phyloP scores from a whole-genome alignment of 1,139 yeast species.

The Blastobotrys indianensis region DNA sequence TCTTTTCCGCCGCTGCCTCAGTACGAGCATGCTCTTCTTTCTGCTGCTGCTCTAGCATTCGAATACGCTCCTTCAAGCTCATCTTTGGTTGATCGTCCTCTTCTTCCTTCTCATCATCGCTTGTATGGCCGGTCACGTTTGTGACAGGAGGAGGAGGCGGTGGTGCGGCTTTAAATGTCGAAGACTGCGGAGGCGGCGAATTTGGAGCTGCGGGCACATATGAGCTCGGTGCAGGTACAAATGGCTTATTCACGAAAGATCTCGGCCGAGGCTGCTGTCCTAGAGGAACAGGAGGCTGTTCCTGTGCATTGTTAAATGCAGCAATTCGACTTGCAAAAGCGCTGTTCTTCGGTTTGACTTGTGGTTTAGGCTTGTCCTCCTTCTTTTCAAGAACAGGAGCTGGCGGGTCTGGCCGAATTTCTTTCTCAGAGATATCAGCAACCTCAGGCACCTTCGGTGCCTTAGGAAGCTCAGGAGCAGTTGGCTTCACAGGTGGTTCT shows the following conservation, averaged over 20 bases:
- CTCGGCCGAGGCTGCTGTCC: constrained; percentile 32
- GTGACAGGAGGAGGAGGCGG: constrained; percentile 21
- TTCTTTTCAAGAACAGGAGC: background rate
- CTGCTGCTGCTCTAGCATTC: constrained; percentile 74
- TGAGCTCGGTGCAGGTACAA: constrained; percentile 39
- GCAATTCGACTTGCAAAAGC: constrained; percentile 41
- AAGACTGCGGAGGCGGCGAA: constrained; percentile 8
- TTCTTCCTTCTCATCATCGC: constrained; percentile 24
- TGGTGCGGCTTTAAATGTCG: constrained; percentile 10
- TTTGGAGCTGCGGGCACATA: constrained; percentile 30
- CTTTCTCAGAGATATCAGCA: background rate
- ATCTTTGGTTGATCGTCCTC: constrained; percentile 62
- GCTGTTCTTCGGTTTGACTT: constrained; percentile 14
- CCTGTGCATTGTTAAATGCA: constrained; percentile 38
- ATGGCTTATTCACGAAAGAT: constrained; percentile 37
- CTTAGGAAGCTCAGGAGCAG: background rate
- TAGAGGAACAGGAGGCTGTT: constrained; percentile 41
- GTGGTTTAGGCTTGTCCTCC: background rate
- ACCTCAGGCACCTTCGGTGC: background rate
- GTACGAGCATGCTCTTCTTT: constrained; percentile 73
- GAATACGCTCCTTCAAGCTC: constrained; percentile 82
- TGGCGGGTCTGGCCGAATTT: background rate
- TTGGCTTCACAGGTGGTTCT: background rate
- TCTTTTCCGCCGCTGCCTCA: constrained; percentile 56
- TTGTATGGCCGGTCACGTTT: constrained; percentile 10